Conservation (phyloP, 768 basidiomycete species). For the Lentinula aciculospora region DNA sequence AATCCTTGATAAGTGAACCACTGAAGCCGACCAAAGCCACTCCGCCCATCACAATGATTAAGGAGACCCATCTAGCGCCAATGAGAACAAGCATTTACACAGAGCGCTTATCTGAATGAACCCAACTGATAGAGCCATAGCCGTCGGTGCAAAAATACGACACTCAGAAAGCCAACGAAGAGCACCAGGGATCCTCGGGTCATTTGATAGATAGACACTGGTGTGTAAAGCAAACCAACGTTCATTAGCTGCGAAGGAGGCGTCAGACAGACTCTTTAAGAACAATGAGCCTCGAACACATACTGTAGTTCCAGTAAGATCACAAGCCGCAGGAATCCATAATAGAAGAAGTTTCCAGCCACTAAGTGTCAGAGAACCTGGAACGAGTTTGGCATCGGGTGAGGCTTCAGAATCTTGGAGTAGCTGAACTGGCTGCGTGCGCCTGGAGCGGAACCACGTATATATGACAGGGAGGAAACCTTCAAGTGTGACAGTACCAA, state of each 20-base stretch:
- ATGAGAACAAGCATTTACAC: conserved; percentile 9
- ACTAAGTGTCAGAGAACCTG: conserved; percentile 38
- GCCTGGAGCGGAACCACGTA: conserved; percentile 51
- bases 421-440: conserved; percentile 46
- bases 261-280: neutral
- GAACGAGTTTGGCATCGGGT: conserved; percentile 15
- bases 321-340: conserved; percentile 86
- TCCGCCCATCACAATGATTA: conserved; percentile 83
- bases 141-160: conserved; percentile 81
- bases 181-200: conserved; percentile 88
- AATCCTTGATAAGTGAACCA: conserved; percentile 81
- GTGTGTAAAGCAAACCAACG: conserved; percentile 90
- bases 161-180: conserved; percentile 88
- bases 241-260: conserved; percentile 68
- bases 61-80: conserved; percentile 72
- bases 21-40: conserved; percentile 83
- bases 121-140: conserved; percentile 84
- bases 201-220: conserved; percentile 98
- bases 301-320: conserved; percentile 88
- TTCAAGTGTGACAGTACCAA: conserved; percentile 22
- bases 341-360: conserved; percentile 73
- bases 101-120: neutral
- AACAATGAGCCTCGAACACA: conserved; percentile 20
- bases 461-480: conserved; percentile 84
- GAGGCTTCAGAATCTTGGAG: conserved; percentile 40